Evolutionary conservation across 1,284 basidiomycete genomes (phyloP), one percentile per base, ranked within the genome.

Genomic region (Bjerkandera adusta): DNA sequence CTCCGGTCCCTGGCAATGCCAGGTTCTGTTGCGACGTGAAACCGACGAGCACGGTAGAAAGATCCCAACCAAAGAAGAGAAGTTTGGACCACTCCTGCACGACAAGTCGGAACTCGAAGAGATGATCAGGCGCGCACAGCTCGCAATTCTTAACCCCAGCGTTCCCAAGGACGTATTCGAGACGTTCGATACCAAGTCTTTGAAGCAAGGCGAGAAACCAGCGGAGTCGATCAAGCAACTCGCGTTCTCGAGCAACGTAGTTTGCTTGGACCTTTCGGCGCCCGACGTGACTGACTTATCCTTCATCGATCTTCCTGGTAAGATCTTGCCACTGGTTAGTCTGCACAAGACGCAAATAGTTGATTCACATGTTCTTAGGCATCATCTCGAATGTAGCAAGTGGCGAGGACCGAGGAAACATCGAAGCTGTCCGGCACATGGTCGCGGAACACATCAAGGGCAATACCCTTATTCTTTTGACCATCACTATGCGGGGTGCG

Each of bases 241-340:
- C 0, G 72, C 71, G 0, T 89, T 89, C 57, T 86, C 85, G 0
- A 72, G 61, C 2, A 83, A 86, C 53, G 76, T 70, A 29, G 76
- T 89, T 18, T 83, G 77, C 0, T 56, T 90, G 11, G 74, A 85
- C 43, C 82, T 91, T 42, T 76, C 72, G 29, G 87, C 86, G 0
- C 71, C 74, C 0, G 78, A 82, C 13, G 72, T 91, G 0, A 76
- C 81, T 0, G 85, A 91, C 52, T 68, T 91, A 0, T 85, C 85
- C 0, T 89, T 91, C 39, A 67, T 74, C 6, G 85, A 87, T 60
- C 65, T 87, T 1, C 85, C 85, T 16, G 81, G 84, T 83, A 49
- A 18, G 64, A 32, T 10, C 20, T 18, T 15, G 7, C n/a, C 13
- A n/a, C 10, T 32, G 29, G 30, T 15, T 33, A 33, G 16, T 33